Percentiles rank a stretch among this genome's conserved stretches.
These are phyloP conservation scores for Penicillium ochrochloron DNA, from an alignment of 495 filamentous ascomycete species.

Conservation along the genomic window DNA sequence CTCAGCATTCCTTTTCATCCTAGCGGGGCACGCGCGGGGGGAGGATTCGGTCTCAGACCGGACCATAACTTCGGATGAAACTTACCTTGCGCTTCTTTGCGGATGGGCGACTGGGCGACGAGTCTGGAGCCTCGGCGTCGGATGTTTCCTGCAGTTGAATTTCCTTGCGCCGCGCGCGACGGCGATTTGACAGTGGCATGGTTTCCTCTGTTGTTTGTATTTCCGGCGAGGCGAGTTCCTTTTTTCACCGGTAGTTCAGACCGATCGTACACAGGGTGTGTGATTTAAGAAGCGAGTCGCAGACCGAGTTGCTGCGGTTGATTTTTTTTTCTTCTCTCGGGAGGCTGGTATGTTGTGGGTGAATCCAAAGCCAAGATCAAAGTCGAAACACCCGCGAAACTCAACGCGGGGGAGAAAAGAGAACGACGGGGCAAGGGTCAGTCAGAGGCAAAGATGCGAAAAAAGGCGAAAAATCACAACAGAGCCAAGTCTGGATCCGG, in stretches of 20 bases:
- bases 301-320: background rate
- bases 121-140: slow-evolving; percentile 60
- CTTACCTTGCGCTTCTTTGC: slow-evolving; percentile 78
- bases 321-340: background rate
- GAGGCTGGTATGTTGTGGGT: slow-evolving; percentile 8
- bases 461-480: slow-evolving; percentile 32
- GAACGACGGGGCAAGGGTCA: background rate
- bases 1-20: slow-evolving; percentile 12
- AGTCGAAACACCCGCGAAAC: slow-evolving; percentile 17
- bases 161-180: slow-evolving; percentile 57
- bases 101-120: slow-evolving; percentile 72
- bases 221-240: background rate
- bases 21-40: slow-evolving; percentile 10
- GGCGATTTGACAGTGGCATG: slow-evolving; percentile 58
- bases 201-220: slow-evolving; percentile 20
- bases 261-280: background rate
- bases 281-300: background rate
- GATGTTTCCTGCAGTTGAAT: slow-evolving; percentile 52
- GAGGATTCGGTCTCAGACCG: slow-evolving; percentile 14
- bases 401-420: slow-evolving; percentile 20
- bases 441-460: slow-evolving; percentile 34
- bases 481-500: slow-evolving; percentile 31
- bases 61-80: slow-evolving; percentile 12
- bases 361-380: background rate
- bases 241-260: slow-evolving; percentile 7